Base-by-base conservation (phyloP, 2,329 filamentous ascomycete genomes). In the Fusarium buharicum region DNA sequence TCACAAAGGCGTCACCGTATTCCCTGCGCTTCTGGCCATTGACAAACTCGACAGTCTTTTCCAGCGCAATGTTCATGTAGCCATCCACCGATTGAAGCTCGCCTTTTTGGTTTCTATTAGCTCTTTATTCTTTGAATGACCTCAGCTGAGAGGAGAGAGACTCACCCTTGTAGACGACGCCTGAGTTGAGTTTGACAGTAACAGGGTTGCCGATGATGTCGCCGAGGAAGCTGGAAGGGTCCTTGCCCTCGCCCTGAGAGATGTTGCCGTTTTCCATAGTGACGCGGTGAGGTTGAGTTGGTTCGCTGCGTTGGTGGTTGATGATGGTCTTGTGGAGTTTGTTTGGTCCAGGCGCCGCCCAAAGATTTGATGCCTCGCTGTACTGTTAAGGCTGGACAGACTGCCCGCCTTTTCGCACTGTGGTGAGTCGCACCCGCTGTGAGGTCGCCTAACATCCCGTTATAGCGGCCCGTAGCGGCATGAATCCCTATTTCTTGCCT, bases 61-160 rank as follows among this genome's bases (percentile, higher is more conserved):
- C 95, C 27, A 99, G 86, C 12, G 95, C 94, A 75, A 99, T 97
- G 80, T 99, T 99, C 95, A 99, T 99, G 80, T 98, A 99, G 48
- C 95, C 95, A 77, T 99, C 95, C 45, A 99, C 94, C 1, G 93
- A 97, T 76, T 98, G 93, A 33, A 98, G 85, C 75, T 97, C 93
- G 69, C 95, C 94, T 97, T 62, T 11, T 22, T 13, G 12, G 22
- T 28, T 28, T 28, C 2, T 27, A 36, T 69, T 11, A 71, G 62
- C 11, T 12, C 24, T 5, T 16, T 31, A 10, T 8, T 14, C 18
- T 9, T 4, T n/a, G n/a, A n/a, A n/a, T n/a, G n/a, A 8, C 8
- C 8, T 24, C 22, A 24, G 22, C 22, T 24, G 22, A 24, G 22
- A 24, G 22, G 4, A 8, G 22, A 24, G 22, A 24, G 22, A 64